Evolutionary conservation across 2,329 filamentous ascomycete genomes (phyloP), one percentile per base, ranked within the genome.

Genomic region (Curvularia sp.): DNA sequence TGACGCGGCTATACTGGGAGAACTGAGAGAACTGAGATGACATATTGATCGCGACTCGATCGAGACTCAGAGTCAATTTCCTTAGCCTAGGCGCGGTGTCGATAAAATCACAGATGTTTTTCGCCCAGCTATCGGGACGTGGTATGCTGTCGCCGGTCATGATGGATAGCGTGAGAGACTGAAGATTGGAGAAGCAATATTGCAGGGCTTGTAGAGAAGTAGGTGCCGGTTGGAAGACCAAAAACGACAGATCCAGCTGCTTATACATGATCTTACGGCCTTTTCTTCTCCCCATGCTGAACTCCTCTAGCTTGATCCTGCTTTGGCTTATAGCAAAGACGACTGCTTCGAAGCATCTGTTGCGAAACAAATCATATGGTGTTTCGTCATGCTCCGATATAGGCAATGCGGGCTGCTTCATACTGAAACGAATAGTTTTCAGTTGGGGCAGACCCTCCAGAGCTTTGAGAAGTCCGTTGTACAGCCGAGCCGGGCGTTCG

Each of bases 81-180:
- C 63, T 57, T 9, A 73, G 33, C 4, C 26, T 46, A 9, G 69
- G 55, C 13, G 68, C 63, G 26, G 61, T 44, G 31, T 57, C 38
- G 24, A 75, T 61, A 31, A 75, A 65, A 3, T 65, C 58, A 30
- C 57, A 61, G 1, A 74, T 41, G 1, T 57, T 55, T 12, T 65
- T 64, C 20, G 68, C 61, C 69, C 71, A 73, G 22, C 67, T 67
- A 7, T 66, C 61, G 12, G 58, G 28, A 6, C 61, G 66, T 8
- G 58, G 49, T 9, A 42, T 60, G 9, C 61, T 57, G 28, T 64
- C 60, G 15, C 53, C 47, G 2, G 61, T 57, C 30, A 64, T 53
- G 12, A 71, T 61, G 4, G 66, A 69, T 1, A 74, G 48, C 1
- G 58, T 59, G 39, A 75, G 56, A 7, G 62, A 49, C 5, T 57